These are phyloP conservation scores for Kodamaea alishanica DNA, from an alignment of 1,139 yeast genomes.

Conservation along the genomic window DNA sequence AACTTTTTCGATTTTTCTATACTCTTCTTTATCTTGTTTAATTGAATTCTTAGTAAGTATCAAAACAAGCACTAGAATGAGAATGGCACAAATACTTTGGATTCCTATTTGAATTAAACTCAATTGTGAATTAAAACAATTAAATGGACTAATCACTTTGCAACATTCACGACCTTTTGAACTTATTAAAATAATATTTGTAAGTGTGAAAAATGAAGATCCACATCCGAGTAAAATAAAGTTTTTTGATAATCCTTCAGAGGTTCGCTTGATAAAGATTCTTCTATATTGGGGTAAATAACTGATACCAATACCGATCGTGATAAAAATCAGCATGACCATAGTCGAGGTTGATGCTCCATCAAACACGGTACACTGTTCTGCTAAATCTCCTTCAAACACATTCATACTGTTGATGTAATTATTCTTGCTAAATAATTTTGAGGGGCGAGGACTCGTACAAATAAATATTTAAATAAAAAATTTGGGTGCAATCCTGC, in stretches of 20 bases:
- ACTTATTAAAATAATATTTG: slow-evolving; percentile 64
- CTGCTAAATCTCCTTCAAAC: not conserved
- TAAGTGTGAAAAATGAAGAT: slow-evolving; percentile 66
- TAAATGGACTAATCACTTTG: slow-evolving; percentile 39
- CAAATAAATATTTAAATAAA: not conserved
- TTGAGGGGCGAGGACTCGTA: not conserved
- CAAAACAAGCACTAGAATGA: slow-evolving; percentile 56
- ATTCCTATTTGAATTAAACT: slow-evolving; percentile 68
- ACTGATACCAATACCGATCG: slow-evolving; percentile 68
- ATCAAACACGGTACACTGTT: slow-evolving; percentile 38
- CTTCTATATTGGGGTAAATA: slow-evolving; percentile 75
- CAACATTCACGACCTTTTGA: slow-evolving; percentile 55
- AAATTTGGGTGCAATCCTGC: too few species aligned
- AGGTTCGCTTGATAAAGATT: slow-evolving; percentile 54
- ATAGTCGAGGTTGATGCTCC: slow-evolving; percentile 48
- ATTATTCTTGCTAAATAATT: not conserved
- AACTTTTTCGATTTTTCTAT: slow-evolving; percentile 36
- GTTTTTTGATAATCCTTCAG: slow-evolving; percentile 77
- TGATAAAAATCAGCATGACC: slow-evolving; percentile 47
- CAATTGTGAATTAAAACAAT: slow-evolving; percentile 67
- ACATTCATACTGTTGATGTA: not conserved
- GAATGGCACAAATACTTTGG: slow-evolving; percentile 63
- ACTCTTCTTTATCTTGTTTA: slow-evolving; percentile 47
- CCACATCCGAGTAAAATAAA: slow-evolving; percentile 70
- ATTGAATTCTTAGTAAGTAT: slow-evolving; percentile 42